Base-by-base conservation (phyloP, 2,329 filamentous ascomycete species). In the Leptographium procerum region DNA sequence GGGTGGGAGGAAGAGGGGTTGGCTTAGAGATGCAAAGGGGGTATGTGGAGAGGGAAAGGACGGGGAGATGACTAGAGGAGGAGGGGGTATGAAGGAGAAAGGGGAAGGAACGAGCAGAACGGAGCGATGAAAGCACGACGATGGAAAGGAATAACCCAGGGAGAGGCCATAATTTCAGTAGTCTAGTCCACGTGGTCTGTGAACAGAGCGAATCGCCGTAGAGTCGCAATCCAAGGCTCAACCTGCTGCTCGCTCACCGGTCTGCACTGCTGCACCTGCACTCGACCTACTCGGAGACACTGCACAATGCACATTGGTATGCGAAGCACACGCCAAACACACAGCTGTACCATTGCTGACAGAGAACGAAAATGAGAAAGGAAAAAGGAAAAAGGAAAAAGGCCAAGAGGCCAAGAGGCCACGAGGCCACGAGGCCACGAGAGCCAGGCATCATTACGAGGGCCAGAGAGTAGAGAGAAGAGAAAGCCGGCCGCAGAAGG, bases 1-100 rank as follows among this genome's bases (percentile, higher is more conserved):
- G 31, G 24, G 53, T 48, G 22, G 54, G 28, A 56, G 54, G 36
- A 55, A 28, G 40, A 40, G 54, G 54, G 54, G 54, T 56, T 48
- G 54, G n/a, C 11, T 7, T 56, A 56, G 43, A 16, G 7, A 33
- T 43, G 26, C 54, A 48, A n/a, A 34, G 54, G 43, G 52, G 52
- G 52, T 54, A 54, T 54, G 36, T 31, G 52, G 33, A 54, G 52
- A 36, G 13, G 31, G n/a, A 43, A 16, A 19, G 22, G 28, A 16
- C 24, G n/a, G 16, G 48, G 24, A 51, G 43, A 45, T n/a, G 19
- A 13, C 45, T 24, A 48, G 26, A 55, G 28, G 10, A 29, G n/a
- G 40, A n/a, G 54, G 54, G 29, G 54, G n/a, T n/a, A 16, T 22
- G 29, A 16, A 54, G 33, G 33, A 26, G 33, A 6, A 34, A 22